phyloP scores from a whole-genome alignment of 2,329 filamentous ascomycete genomes.

The Aureobasidium sp. region DNA sequence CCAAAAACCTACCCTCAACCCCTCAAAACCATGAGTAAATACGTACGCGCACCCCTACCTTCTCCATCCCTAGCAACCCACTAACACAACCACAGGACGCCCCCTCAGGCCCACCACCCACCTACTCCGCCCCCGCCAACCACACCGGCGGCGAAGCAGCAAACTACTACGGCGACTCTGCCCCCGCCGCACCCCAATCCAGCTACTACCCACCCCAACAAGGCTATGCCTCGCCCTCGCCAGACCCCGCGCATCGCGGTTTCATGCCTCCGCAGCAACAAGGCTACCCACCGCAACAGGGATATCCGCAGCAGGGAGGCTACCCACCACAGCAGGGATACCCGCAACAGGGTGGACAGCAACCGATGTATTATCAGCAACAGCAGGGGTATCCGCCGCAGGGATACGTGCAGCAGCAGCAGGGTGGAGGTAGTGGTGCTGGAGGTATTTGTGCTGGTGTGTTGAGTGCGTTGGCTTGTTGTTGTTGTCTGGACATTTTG shows the following conservation, averaged over 20 bases:
- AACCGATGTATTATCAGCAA: conserved; percentile 31
- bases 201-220: conserved; percentile 13
- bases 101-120: conserved; percentile 18
- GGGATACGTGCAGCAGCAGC: conserved; percentile 23
- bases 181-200: conserved; percentile 13
- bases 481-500: conserved; percentile 42
- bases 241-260: conserved; percentile 10
- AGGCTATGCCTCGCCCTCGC: conserved; percentile 14
- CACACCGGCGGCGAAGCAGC: not conserved
- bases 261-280: conserved; percentile 14
- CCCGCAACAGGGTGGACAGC: conserved; percentile 15
- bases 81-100: conserved; percentile 11
- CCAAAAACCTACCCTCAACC: not conserved
- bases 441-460: conserved; percentile 39
- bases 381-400: conserved; percentile 14
- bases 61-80: not conserved
- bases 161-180: conserved; percentile 1
- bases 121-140: conserved; percentile 17
- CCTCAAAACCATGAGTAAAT: not conserved
- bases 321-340: conserved; percentile 19
- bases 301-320: conserved; percentile 6
- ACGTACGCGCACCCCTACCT: not conserved
- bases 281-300: not conserved
- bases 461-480: conserved; percentile 39
- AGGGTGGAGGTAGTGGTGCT: conserved; percentile 15